phyloP scores from a whole-genome alignment of 768 basidiomycete genomes.

The Hypsizygus marmoreus region DNA sequence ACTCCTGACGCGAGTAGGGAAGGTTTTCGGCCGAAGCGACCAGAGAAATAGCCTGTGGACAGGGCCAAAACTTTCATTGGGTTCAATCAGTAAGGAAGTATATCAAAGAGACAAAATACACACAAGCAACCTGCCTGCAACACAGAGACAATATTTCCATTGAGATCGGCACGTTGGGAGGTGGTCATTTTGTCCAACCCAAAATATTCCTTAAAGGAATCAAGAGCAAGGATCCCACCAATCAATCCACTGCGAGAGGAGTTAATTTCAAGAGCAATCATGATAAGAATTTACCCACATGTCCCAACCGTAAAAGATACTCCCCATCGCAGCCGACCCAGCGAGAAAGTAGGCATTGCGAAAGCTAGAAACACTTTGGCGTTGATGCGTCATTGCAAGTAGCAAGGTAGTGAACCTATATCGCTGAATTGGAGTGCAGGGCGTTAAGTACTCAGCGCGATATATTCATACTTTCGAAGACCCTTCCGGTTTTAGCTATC shows the following conservation, averaged over 20 bases:
- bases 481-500: too few species aligned
- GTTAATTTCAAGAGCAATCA: constrained; percentile 1
- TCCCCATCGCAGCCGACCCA: constrained; percentile 46
- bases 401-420: too few species aligned
- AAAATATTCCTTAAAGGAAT: constrained; percentile 50
- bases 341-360: constrained; percentile 50
- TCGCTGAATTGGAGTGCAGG: too few species aligned
- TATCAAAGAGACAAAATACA: constrained; percentile 12
- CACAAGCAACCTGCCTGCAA: constrained; percentile 53
- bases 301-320: constrained; percentile 54
- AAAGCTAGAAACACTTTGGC: constrained; percentile 24
- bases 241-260: constrained; percentile 36
- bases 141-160: constrained; percentile 54
- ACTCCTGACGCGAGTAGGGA: constrained; percentile 45
- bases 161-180: constrained; percentile 39
- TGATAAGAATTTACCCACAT: constrained; percentile 24
- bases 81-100: not conserved
- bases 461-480: too few species aligned
- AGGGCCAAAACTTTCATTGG: constrained; percentile 43
- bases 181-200: constrained; percentile 41
- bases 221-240: constrained; percentile 47
- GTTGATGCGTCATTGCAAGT: too few species aligned
- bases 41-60: constrained; percentile 40
- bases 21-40: constrained; percentile 46
- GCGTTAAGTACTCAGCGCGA: too few species aligned